A percentile compares a stretch with the other conserved stretches of the same genome.
These are phyloP conservation scores for Fonsecaea monophora DNA, from an alignment of 2,329 filamentous ascomycete genomes.

Conservation along the genomic window DNA sequence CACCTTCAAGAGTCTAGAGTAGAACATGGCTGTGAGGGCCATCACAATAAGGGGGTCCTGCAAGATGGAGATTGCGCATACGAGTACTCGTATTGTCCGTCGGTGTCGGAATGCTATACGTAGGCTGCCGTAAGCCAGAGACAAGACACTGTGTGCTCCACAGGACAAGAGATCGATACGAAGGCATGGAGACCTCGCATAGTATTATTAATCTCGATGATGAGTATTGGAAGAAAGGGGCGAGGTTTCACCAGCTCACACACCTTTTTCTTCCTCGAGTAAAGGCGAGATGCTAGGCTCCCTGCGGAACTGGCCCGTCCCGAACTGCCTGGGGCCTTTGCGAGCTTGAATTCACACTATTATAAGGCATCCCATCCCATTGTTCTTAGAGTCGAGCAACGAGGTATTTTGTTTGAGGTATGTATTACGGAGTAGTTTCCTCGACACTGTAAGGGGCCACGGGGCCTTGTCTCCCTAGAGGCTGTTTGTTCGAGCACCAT, in stretches of 20 bases:
- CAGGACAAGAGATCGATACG: background rate
- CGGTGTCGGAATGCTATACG: background rate
- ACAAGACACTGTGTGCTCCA: background rate
- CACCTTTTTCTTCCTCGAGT: background rate
- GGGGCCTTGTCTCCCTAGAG: background rate
- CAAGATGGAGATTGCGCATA: background rate
- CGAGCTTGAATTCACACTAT: background rate
- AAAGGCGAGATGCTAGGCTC: background rate
- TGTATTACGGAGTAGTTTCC: background rate
- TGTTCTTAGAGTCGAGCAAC: background rate
- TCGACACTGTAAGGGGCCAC: background rate
- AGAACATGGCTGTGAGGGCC: background rate
- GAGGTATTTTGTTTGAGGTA: background rate
- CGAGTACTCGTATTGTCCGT: background rate
- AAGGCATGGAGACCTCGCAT: background rate
- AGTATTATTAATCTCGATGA: background rate
- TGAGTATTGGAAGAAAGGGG: background rate
- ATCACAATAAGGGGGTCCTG: background rate
- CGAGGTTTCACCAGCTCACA: background rate
- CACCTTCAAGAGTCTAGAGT: background rate
- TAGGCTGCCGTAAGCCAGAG: background rate
- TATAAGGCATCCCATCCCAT: background rate
- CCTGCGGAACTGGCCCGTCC: constrained; percentile 1
- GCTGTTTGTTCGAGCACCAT: background rate
- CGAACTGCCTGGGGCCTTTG: background rate